These are phyloP conservation scores for Ophidiomyces ophidiicola DNA, from an alignment of 2,329 filamentous ascomycete species.

Conservation along the genomic window DNA sequence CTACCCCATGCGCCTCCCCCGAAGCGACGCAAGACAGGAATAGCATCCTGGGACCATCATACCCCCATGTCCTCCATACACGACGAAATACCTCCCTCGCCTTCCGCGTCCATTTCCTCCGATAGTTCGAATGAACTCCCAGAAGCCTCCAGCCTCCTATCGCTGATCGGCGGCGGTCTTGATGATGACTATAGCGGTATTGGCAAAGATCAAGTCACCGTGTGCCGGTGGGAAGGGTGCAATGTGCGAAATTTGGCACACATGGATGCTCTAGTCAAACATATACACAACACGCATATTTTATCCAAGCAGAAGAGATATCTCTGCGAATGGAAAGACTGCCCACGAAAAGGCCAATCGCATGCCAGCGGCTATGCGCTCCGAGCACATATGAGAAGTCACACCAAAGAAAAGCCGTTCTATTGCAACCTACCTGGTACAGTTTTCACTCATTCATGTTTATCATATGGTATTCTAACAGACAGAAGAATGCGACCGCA, in stretches of 20 bases:
- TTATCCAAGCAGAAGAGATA: constrained; percentile 90
- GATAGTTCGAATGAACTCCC: constrained; percentile 82
- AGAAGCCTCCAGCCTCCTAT: constrained; percentile 49
- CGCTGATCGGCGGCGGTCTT: constrained; percentile 30
- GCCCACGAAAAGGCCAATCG: constrained; percentile 71
- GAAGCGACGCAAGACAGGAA: constrained; percentile 38
- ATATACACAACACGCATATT: constrained; percentile 88
- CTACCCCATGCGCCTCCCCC: constrained; percentile 33
- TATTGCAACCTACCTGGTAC: constrained; percentile 88
- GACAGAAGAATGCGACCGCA: constrained; percentile 75
- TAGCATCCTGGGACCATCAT: constrained; percentile 37
- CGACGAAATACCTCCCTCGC: constrained; percentile 35
- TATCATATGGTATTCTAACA: constrained; percentile 7
- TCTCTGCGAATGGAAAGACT: constrained; percentile 95
- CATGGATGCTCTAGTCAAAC: constrained; percentile 70
- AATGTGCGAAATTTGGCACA: constrained; percentile 57
- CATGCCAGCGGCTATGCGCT: constrained; percentile 93
- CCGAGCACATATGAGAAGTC: constrained; percentile 93
- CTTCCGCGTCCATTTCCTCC: constrained; percentile 63
- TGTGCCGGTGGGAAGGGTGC: constrained; percentile 69
- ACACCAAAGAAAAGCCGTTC: constrained; percentile 96
- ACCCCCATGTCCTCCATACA: constrained; percentile 38
- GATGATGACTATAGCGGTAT: constrained; percentile 58
- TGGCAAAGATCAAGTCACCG: constrained; percentile 59
- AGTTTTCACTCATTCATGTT: background rate